Conservation (phyloP, 2,329 filamentous ascomycete species). For the Cordyceps militaris region DNA sequence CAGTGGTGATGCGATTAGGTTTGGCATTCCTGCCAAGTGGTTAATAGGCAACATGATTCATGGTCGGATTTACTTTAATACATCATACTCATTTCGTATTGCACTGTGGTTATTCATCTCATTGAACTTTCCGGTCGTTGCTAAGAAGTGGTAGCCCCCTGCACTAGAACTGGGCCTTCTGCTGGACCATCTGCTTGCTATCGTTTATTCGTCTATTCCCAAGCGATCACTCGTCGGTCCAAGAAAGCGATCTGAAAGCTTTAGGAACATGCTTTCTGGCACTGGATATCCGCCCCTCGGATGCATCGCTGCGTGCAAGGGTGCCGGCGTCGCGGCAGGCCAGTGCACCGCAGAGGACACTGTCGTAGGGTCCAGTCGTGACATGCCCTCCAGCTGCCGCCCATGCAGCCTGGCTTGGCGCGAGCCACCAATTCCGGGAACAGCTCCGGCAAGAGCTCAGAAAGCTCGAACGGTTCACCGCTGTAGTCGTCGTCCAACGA, state of each 20-base stretch:
- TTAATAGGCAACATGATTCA: background rate
- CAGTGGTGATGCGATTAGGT: background rate
- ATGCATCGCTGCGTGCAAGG: slow-evolving; percentile 24
- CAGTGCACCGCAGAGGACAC: slow-evolving; percentile 1
- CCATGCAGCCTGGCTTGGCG: slow-evolving; percentile 2
- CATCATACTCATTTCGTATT: background rate
- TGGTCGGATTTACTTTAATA: no score
- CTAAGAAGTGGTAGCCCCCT: background rate
- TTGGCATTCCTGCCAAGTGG: background rate
- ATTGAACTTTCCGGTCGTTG: background rate
- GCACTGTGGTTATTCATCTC: background rate
- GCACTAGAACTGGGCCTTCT: no score
- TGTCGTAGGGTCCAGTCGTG: slow-evolving; percentile 3
- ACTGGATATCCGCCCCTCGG: background rate
- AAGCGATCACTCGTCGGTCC: no score
- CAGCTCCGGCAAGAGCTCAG: background rate
- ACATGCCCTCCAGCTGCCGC: background rate
- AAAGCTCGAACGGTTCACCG: background rate
- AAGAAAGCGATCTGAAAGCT: no score
- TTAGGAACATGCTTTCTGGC: background rate
- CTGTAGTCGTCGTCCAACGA: background rate
- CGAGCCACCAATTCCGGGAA: background rate
- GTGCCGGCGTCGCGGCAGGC: slow-evolving; percentile 26
- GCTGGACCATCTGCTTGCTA: background rate
- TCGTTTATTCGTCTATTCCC: background rate